A percentile compares a stretch with the other conserved stretches of the same genome.
Conservation (phyloP, 2,329 filamentous ascomycete species). For the Huntiella bhutanensis region DNA sequence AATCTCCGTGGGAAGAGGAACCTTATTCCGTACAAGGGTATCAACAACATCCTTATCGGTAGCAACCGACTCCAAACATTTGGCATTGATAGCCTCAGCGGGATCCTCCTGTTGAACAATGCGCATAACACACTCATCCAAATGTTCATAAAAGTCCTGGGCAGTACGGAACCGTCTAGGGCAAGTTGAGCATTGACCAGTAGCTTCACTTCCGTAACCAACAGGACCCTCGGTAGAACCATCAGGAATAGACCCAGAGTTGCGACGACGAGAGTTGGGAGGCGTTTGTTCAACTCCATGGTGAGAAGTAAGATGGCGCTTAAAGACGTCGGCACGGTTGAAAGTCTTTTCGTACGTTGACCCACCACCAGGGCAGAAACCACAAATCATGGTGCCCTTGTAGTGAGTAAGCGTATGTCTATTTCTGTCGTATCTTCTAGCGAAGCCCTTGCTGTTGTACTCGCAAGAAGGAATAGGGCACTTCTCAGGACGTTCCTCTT, state of each 20-base stretch:
- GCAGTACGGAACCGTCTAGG: constrained; percentile 77
- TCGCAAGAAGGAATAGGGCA: constrained; percentile 85
- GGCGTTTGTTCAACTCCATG: constrained; percentile 86
- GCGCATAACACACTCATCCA: constrained; percentile 57
- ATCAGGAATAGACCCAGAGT: constrained; percentile 12
- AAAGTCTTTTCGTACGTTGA: constrained; percentile 86
- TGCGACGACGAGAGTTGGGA: constrained; percentile 73
- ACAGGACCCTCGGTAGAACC: constrained; percentile 40
- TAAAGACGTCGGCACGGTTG: constrained; percentile 90
- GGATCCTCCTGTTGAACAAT: constrained; percentile 56
- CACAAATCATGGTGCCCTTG: constrained; percentile 94
- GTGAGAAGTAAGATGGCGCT: constrained; percentile 75
- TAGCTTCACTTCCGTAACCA: constrained; percentile 56
- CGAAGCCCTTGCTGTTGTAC: constrained; percentile 83
- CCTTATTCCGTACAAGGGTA: constrained; percentile 44
- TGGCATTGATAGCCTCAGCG: constrained; percentile 48
- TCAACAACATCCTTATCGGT: constrained; percentile 42
- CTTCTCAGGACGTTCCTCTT: constrained; percentile 79
- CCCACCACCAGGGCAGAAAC: constrained; percentile 78
- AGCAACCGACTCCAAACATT: constrained; percentile 45
- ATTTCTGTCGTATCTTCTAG: constrained; percentile 93
- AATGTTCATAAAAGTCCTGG: constrained; percentile 96
- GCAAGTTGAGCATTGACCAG: constrained; percentile 91
- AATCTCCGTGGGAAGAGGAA: constrained; percentile 30
- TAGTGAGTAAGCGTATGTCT: constrained; percentile 86